phyloP scores from a whole-genome alignment of 495 filamentous ascomycete species.

The Copromyces sp. region DNA sequence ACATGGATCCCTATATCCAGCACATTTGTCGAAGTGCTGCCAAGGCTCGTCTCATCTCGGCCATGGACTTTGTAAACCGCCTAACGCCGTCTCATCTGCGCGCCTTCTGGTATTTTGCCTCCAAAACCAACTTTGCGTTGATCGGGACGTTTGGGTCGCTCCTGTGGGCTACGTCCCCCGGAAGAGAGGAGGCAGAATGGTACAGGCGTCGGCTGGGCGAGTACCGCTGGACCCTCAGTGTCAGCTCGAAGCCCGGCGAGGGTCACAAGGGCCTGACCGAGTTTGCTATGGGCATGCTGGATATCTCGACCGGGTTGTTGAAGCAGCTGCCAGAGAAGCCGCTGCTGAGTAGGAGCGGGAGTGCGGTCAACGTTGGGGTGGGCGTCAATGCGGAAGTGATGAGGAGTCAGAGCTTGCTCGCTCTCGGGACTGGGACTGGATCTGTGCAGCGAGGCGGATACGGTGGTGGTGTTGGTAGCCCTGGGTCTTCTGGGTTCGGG shows the following conservation, averaged over 20 bases:
- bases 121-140: conserved; percentile 69
- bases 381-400: conserved; percentile 31
- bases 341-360: conserved; percentile 33
- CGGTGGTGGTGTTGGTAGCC: conserved; percentile 1
- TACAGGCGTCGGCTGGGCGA: conserved; percentile 77
- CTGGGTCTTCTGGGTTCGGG: background rate
- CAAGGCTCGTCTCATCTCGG: conserved; percentile 65
- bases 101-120: conserved; percentile 75
- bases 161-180: conserved; percentile 77
- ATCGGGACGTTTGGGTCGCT: conserved; percentile 74
- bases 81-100: conserved; percentile 61
- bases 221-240: conserved; percentile 87
- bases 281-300: conserved; percentile 65
- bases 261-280: conserved; percentile 50
- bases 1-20: conserved; percentile 61
- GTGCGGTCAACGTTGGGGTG: conserved; percentile 33
- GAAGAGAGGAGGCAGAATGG: conserved; percentile 89
- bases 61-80: conserved; percentile 70
- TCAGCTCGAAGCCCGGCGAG: conserved; percentile 69
- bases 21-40: conserved; percentile 93
- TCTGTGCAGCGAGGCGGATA: conserved; percentile 3
- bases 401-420: conserved; percentile 29
- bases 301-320: conserved; percentile 47
- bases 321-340: conserved; percentile 50
- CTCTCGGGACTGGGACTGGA: conserved; percentile 14